These are phyloP conservation scores for Sisymbrium altissimum DNA, from an alignment of 345 rosid species.

Conservation along the genomic window DNA sequence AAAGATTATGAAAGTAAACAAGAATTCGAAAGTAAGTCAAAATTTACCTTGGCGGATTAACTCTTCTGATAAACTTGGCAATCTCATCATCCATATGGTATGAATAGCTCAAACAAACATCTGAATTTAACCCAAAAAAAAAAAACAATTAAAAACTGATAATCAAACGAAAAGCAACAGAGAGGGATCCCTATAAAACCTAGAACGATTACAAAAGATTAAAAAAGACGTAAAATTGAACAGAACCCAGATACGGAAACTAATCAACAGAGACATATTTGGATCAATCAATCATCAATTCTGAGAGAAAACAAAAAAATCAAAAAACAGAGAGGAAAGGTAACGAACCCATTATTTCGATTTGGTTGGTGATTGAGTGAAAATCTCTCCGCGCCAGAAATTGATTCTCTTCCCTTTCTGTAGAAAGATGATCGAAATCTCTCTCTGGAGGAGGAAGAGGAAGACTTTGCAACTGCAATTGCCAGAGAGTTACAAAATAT, in stretches of 20 bases:
- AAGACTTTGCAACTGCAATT: conserved; percentile 24
- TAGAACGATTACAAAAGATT: background rate
- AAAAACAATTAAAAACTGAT: background rate
- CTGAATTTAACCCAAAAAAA: conserved; percentile 31
- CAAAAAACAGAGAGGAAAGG: background rate
- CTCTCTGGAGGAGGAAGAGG: background rate
- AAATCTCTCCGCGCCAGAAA: background rate
- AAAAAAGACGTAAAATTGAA: conserved; percentile 17
- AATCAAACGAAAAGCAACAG: no score
- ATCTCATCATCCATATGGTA: conserved; percentile 71
- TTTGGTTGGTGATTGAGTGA: background rate
- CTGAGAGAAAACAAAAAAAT: background rate
- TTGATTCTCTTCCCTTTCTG: background rate
- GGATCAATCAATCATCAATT: background rate
- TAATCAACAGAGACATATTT: background rate
- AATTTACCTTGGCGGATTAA: conserved; percentile 88
- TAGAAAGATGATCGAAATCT: conserved; percentile 1
- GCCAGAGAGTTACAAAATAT: conserved; percentile 15
- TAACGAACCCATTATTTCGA: conserved; percentile 37
- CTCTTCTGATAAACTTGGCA: conserved; percentile 71
- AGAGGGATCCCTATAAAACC: no score
- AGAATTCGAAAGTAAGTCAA: background rate
- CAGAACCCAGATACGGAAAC: conserved; percentile 22
- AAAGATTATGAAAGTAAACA: background rate
- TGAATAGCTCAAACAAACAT: conserved; percentile 62